Percentiles rank a stretch among this genome's conserved stretches.
Evolutionary conservation across 2,329 filamentous ascomycete species (phyloP).

Genomic region (Amylocarpus encephaloides): DNA sequence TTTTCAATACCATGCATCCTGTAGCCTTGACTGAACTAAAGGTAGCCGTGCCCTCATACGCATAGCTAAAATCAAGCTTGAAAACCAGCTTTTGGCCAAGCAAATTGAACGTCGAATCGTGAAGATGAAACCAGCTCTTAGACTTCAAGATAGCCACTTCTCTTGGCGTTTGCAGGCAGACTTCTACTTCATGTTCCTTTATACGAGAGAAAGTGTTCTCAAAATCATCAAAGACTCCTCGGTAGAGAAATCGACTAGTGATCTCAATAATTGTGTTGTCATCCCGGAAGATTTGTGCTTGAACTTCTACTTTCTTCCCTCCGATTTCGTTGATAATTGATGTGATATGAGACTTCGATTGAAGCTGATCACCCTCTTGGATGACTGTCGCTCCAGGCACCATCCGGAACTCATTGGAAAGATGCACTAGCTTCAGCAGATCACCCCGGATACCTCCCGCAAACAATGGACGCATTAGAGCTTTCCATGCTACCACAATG

Average conservation of each 20-base stretch:
- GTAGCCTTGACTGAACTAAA: background rate
- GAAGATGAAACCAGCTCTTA: background rate
- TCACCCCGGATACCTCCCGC: slow-evolving; percentile 94
- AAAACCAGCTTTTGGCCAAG: background rate
- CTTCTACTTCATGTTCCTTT: slow-evolving; percentile 66
- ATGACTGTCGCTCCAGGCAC: slow-evolving; percentile 88
- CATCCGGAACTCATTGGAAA: slow-evolving; percentile 98
- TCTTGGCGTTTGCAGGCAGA: background rate
- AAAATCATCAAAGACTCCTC: slow-evolving; percentile 80
- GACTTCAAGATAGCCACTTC: background rate
- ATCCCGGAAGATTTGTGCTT: slow-evolving; percentile 80
- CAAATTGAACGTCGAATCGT: background rate
- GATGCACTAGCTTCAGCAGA: slow-evolving; percentile 87
- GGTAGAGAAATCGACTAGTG: slow-evolving; percentile 91
- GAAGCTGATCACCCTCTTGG: slow-evolving; percentile 92
- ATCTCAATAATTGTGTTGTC: slow-evolving; percentile 88
- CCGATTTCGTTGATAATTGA: slow-evolving; percentile 85
- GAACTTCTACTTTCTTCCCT: slow-evolving; percentile 98
- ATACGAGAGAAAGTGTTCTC: slow-evolving; percentile 95
- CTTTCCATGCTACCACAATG: slow-evolving; percentile 98
- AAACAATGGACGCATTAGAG: slow-evolving; percentile 99
- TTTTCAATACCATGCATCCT: background rate
- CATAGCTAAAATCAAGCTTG: background rate
- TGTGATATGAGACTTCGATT: slow-evolving; percentile 82
- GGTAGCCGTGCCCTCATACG: background rate